Evolutionary conservation across 208 protist genomes (phyloP).

Genomic region (Trypanosoma platydactyli): DNA sequence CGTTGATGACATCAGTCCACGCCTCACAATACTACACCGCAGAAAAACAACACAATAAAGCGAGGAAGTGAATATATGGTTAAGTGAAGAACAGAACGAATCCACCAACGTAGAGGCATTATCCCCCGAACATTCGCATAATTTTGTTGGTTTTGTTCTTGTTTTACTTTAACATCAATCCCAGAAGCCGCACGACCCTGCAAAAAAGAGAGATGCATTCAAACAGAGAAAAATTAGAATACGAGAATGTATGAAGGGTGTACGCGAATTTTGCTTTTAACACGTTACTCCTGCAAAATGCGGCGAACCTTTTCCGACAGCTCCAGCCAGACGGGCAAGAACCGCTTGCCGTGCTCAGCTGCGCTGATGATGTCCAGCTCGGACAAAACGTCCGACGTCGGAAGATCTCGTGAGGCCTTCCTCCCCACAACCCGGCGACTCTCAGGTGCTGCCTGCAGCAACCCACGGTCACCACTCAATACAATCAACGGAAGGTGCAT

Average conservation of each 20-base stretch:
- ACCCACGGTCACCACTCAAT: conserved; percentile 52
- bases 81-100: no score
- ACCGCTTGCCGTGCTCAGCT: conserved; percentile 54
- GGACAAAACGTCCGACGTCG: conserved; percentile 29
- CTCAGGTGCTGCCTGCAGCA: conserved; percentile 41
- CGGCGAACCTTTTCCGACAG: conserved; percentile 33
- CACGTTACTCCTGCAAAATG: conserved; percentile 10
- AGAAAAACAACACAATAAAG: conserved; percentile 25
- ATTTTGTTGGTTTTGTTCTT: neutral
- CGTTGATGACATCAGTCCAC: conserved; percentile 17
- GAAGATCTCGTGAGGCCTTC: conserved; percentile 51
- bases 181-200: neutral
- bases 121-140: no score
- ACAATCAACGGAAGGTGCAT: conserved; percentile 39
- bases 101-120: no score
- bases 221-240: no score
- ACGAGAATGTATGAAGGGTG: no score
- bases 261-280: neutral
- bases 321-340: conserved; percentile 72
- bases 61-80: neutral
- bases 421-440: conserved; percentile 38
- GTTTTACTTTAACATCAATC: neutral
- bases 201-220: neutral
- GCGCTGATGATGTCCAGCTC: conserved; percentile 63
- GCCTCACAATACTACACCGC: neutral